phyloP scores from a whole-genome alignment of 805 yeast genomes.

The Wickerhamiella alocasiicola region DNA sequence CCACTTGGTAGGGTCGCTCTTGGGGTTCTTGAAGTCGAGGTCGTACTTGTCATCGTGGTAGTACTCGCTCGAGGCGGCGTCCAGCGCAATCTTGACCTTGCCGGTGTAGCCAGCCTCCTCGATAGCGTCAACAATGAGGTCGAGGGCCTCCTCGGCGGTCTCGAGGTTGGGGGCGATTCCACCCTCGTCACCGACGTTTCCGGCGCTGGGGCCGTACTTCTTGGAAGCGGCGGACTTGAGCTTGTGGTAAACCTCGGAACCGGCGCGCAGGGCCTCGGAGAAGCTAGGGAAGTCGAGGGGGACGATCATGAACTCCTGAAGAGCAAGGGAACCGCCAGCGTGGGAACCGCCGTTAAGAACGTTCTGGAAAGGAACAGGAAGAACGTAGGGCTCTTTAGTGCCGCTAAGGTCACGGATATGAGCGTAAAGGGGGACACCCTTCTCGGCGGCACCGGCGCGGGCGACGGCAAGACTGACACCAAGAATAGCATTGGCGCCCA shows the following conservation, averaged over 20 bases:
- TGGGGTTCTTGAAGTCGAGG: constrained; percentile 95
- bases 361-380: constrained; percentile 98
- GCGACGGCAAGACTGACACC: constrained; percentile 97
- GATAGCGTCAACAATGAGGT: constrained; percentile 82
- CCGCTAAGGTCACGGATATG: constrained; percentile 76
- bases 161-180: constrained; percentile 99
- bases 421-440: constrained; percentile 82
- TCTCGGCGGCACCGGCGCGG: constrained; percentile 96
- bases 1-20: constrained; percentile 84
- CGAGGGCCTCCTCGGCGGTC: constrained; percentile 94
- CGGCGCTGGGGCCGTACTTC: constrained; percentile 95
- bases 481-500: constrained; percentile 97
- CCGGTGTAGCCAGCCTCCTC: constrained; percentile 93
- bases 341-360: constrained; percentile 99
- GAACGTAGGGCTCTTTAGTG: constrained; percentile 70
- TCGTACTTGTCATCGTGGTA: constrained; percentile 95
- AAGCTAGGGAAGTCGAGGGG: constrained; percentile 85
- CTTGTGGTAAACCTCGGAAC: constrained; percentile 96
- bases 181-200: constrained; percentile 99
- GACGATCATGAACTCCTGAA: constrained; percentile 99
- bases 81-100: constrained; percentile 81
- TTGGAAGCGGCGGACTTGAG: constrained; percentile 86
- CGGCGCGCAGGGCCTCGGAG: constrained; percentile 93
- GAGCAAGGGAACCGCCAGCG: constrained; percentile 98
- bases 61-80: constrained; percentile 96